Evolutionary conservation across 352 stramenopile species (phyloP).

Genomic region (Elongisporangium senticosum): DNA sequence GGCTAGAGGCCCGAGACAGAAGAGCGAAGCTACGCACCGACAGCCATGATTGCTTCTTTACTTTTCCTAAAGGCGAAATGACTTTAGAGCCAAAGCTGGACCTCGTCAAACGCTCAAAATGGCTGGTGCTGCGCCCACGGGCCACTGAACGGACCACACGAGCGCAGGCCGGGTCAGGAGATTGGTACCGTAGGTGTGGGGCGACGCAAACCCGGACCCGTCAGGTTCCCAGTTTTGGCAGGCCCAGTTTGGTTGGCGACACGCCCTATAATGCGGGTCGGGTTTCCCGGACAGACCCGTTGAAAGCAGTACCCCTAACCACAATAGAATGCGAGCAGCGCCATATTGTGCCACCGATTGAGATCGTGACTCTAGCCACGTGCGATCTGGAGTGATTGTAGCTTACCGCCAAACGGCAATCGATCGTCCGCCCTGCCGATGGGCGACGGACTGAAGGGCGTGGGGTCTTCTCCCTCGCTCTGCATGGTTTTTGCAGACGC

Average conservation of each 20-base stretch:
- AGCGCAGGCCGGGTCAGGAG: constrained; percentile 3
- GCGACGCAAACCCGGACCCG: not conserved
- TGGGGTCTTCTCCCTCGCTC: not conserved
- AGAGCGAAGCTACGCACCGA: constrained; percentile 45
- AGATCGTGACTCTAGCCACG: not conserved
- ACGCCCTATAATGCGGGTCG: not conserved
- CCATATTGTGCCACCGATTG: not conserved
- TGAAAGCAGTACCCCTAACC: not conserved
- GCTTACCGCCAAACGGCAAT: not conserved
- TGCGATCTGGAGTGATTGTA: not conserved
- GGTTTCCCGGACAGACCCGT: not conserved
- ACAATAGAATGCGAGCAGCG: not conserved
- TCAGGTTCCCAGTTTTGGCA: not conserved
- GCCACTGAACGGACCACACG: constrained; percentile 16
- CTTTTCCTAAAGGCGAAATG: constrained; percentile 88
- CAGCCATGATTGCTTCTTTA: constrained; percentile 85
- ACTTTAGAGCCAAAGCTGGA: constrained; percentile 17
- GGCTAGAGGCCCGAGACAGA: not conserved
- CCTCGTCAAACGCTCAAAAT: constrained; percentile 27
- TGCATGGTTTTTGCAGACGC: not conserved
- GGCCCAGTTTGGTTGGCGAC: not conserved
- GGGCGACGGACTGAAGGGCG: no score
- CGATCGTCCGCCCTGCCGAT: not conserved
- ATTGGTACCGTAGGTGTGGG: not conserved
- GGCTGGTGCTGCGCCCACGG: constrained; percentile 45